Conservation (phyloP, 139 green algal genomes). For the Chlamydomonas applanata region DNA sequence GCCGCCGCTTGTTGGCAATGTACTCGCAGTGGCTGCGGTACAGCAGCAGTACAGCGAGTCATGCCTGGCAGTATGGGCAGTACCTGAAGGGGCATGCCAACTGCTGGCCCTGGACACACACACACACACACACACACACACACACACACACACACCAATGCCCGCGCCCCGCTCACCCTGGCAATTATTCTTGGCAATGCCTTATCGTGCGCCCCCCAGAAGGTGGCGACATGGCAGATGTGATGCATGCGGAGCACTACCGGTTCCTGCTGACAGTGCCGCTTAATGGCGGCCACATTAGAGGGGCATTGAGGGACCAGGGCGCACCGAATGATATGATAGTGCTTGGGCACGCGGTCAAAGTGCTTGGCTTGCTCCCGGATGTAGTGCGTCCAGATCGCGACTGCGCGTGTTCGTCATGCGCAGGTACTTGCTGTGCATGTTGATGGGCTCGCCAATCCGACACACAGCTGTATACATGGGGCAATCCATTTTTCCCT, state of each 20-base stretch:
- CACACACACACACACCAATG: too few relatives aligned
- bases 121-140: too few relatives aligned
- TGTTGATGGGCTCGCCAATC: too few relatives aligned
- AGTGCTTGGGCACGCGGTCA: slow-evolving; percentile 32
- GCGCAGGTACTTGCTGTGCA: too few relatives aligned
- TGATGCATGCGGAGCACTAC: neutral
- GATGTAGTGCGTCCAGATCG: slow-evolving; percentile 48
- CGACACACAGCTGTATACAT: too few relatives aligned
- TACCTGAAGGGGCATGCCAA: too few relatives aligned
- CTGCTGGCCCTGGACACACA: too few relatives aligned
- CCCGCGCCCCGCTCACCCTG: too few relatives aligned
- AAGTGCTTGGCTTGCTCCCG: slow-evolving; percentile 39
- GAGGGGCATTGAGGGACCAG: neutral
- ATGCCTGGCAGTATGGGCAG: too few relatives aligned
- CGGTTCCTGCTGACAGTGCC: neutral
- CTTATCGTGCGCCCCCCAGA: neutral
- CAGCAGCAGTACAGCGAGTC: neutral
- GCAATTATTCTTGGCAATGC: neutral
- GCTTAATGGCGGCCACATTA: too few relatives aligned
- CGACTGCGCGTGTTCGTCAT: slow-evolving; percentile 45
- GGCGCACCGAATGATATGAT: slow-evolving; percentile 40
- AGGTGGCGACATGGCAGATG: neutral
- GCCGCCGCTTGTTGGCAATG: slow-evolving; percentile 46
- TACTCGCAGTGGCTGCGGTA: slow-evolving; percentile 40
- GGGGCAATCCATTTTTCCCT: too few relatives aligned